These are phyloP conservation scores for Furcasterigmium sp. DNA, from an alignment of 2,329 filamentous ascomycete genomes.

Conservation along the genomic window DNA sequence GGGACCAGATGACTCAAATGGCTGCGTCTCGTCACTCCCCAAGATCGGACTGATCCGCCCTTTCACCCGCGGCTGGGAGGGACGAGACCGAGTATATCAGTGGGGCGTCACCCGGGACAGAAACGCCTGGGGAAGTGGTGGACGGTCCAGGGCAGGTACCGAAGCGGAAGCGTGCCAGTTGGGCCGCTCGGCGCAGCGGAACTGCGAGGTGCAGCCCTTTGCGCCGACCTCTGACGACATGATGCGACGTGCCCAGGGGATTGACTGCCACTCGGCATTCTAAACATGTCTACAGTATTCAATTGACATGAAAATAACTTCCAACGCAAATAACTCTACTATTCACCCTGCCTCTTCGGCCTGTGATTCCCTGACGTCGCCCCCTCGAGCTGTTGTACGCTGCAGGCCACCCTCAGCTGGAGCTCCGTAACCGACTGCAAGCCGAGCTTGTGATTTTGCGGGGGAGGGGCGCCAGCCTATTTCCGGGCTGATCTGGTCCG, in stretches of 20 bases:
- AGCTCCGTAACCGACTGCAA: constrained; percentile 45
- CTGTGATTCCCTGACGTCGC: neutral
- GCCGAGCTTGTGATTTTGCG: constrained; percentile 56
- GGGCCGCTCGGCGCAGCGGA: neutral
- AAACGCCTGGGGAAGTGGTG: no score
- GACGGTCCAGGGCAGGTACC: no score
- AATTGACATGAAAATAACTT: no score
- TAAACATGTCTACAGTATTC: no score
- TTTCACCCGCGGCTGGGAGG: neutral
- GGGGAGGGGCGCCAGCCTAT: constrained; percentile 24
- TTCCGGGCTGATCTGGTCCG: neutral
- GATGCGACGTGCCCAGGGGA: no score
- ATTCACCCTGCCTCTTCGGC: neutral
- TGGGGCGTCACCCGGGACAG: no score
- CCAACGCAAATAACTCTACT: no score
- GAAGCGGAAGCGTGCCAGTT: no score
- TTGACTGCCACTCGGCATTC: no score
- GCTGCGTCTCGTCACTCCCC: neutral
- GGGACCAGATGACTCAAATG: neutral
- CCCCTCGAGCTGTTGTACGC: no score
- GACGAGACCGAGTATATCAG: neutral
- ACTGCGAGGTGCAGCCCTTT: neutral
- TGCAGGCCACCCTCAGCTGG: no score
- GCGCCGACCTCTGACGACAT: no score
- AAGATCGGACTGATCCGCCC: neutral